Percentiles rank a stretch among this genome's conserved stretches.
phyloP scores from a whole-genome alignment of 2,329 filamentous ascomycete species.

The Knoxdaviesia capensis region DNA sequence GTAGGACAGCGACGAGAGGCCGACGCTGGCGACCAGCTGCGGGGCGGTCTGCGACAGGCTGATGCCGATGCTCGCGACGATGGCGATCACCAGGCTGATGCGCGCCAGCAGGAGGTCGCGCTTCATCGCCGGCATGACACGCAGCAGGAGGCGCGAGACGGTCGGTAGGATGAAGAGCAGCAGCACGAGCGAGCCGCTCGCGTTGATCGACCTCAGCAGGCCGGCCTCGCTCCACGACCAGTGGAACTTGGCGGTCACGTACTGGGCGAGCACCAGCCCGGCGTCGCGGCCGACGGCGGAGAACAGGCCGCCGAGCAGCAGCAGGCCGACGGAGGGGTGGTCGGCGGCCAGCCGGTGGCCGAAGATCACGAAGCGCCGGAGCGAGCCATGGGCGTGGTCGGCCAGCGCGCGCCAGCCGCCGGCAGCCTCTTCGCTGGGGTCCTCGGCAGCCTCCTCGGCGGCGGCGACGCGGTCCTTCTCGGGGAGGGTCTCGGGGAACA shows the following conservation, averaged over 20 bases:
- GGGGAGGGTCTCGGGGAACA: slow-evolving; percentile 5
- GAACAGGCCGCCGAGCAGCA: slow-evolving; percentile 4
- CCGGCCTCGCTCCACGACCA: slow-evolving; percentile 6
- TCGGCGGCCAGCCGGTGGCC: slow-evolving; percentile 1
- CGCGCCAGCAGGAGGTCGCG: slow-evolving; percentile 5
- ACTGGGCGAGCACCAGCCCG: slow-evolving; percentile 8
- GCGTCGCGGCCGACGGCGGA: slow-evolving; percentile 4
- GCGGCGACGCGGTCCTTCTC: not conserved
- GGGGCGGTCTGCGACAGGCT: slow-evolving; percentile 2
- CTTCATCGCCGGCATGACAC: slow-evolving; percentile 1
- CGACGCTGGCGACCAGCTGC: slow-evolving; percentile 3
- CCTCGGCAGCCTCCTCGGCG: not conserved
- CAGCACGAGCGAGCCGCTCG: slow-evolving; percentile 3
- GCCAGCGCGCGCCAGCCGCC: slow-evolving; percentile 3
- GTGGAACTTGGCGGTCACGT: slow-evolving; percentile 10
- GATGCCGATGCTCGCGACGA: slow-evolving; percentile 2
- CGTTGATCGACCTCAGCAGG: slow-evolving; percentile 3
- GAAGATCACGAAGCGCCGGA: slow-evolving; percentile 2
- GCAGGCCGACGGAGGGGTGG: slow-evolving; percentile 3
- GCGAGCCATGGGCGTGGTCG: not conserved
- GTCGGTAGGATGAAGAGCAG: slow-evolving; percentile 2
- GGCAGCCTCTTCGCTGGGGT: not conserved
- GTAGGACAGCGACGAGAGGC: slow-evolving; percentile 3
- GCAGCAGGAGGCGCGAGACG: slow-evolving; percentile 1
- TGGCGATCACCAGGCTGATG: slow-evolving; percentile 6